These are phyloP conservation scores for Mycena galopus DNA, from an alignment of 768 basidiomycete species.

Conservation along the genomic window DNA sequence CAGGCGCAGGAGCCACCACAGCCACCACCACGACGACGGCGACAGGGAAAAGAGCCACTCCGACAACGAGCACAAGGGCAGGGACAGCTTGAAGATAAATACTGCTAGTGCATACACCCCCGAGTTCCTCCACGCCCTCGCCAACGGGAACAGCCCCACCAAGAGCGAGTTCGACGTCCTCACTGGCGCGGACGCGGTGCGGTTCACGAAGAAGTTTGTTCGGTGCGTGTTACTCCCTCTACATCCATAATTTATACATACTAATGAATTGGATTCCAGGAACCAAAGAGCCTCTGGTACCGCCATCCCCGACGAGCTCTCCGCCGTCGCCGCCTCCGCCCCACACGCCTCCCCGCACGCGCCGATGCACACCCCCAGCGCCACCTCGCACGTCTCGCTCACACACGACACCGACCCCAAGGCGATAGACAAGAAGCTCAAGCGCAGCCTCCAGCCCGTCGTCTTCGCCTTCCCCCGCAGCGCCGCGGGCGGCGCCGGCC, in stretches of 20 bases:
- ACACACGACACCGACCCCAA: not conserved
- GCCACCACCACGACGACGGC: too few species aligned
- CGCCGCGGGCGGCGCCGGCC: constrained; percentile 42
- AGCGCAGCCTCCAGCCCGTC: constrained; percentile 44
- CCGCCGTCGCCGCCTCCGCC: not conserved
- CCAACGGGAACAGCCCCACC: not conserved
- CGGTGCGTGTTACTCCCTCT: not conserved
- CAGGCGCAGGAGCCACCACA: too few species aligned
- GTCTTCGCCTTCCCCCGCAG: constrained; percentile 57
- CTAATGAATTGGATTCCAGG: not conserved
- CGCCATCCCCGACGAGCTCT: not conserved
- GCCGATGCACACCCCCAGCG: not conserved
- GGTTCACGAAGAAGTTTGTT: constrained; percentile 12
- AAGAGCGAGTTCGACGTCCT: constrained; percentile 12
- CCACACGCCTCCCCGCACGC: too few species aligned
- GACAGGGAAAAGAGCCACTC: too few species aligned
- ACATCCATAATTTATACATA: not conserved
- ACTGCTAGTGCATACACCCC: not conserved
- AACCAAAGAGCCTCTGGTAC: not conserved
- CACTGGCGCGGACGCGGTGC: constrained; percentile 8
- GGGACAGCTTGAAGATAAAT: too few species aligned
- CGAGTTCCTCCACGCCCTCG: constrained; percentile 19
- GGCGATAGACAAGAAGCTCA: not conserved
- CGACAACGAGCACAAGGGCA: not conserved
- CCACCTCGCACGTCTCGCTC: not conserved